phyloP scores from a whole-genome alignment of 1,139 yeast species.

The Pichia kudriavzevii region DNA sequence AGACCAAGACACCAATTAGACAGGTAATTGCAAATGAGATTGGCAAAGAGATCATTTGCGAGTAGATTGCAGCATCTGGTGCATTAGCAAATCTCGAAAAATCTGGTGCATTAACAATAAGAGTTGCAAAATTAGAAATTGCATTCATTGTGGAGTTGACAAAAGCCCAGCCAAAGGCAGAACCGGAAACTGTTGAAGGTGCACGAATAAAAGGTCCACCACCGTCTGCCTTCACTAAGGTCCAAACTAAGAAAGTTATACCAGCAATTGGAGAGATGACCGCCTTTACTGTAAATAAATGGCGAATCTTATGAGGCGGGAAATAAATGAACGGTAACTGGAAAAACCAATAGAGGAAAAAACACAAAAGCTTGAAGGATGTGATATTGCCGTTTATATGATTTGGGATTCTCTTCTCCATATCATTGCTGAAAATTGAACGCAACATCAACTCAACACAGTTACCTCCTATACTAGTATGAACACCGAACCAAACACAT shows the following conservation, averaged over 20 bases:
- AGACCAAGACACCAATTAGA: slow-evolving; percentile 80
- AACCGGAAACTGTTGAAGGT: slow-evolving; percentile 42
- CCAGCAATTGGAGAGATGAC: slow-evolving; percentile 74
- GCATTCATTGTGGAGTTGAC: slow-evolving; percentile 71
- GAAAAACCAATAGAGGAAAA: slow-evolving; percentile 71
- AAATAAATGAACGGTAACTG: slow-evolving; percentile 75
- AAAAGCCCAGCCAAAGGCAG: slow-evolving; percentile 75
- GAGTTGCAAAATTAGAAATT: slow-evolving; percentile 78
- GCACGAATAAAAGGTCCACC: slow-evolving; percentile 61
- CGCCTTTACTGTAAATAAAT: slow-evolving; percentile 74
- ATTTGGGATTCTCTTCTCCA: slow-evolving; percentile 41
- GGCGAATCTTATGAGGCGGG: slow-evolving; percentile 75
- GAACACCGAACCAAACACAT: slow-evolving; percentile 79
- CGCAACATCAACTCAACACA: slow-evolving; percentile 68
- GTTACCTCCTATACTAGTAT: slow-evolving; percentile 74
- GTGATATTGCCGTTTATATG: slow-evolving; percentile 40
- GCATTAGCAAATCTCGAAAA: slow-evolving; percentile 74
- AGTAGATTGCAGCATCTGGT: slow-evolving; percentile 39
- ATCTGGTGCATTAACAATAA: slow-evolving; percentile 85
- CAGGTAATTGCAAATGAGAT: slow-evolving; percentile 72
- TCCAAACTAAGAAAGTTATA: slow-evolving; percentile 71
- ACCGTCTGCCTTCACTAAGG: slow-evolving; percentile 67
- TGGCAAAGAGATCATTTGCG: slow-evolving; percentile 63
- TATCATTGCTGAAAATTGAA: slow-evolving; percentile 58
- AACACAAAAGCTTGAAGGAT: slow-evolving; percentile 62